A percentile compares a stretch with the other conserved stretches of the same genome.
Conservation (phyloP, 768 basidiomycete genomes). For the Hydnum rufescens region DNA sequence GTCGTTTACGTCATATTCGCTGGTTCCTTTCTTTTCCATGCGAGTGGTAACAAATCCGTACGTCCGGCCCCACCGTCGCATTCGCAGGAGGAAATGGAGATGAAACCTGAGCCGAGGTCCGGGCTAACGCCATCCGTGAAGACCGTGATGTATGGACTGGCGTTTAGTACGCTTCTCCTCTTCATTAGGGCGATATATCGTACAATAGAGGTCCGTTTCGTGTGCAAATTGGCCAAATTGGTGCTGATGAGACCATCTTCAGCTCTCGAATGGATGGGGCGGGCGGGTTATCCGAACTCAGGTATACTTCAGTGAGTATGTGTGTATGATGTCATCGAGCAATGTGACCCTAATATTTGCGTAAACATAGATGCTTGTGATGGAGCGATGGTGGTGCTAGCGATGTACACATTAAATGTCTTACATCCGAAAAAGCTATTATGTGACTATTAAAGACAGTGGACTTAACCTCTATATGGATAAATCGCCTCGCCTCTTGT, state of each 20-base stretch:
- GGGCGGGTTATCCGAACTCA: slow-evolving; percentile 31
- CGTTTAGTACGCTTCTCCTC: slow-evolving; percentile 21
- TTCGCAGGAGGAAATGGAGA: no score
- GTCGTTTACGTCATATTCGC: slow-evolving; percentile 20
- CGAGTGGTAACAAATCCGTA: neutral
- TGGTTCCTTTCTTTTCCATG: slow-evolving; percentile 20
- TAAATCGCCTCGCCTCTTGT: no score
- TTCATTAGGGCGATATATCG: slow-evolving; percentile 24
- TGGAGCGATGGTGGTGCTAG: no score
- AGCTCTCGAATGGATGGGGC: slow-evolving; percentile 28
- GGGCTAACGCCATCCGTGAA: slow-evolving; percentile 7
- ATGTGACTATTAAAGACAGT: no score
- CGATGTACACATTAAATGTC: no score
- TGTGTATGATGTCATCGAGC: neutral
- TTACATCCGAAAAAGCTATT: no score
- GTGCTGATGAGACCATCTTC: slow-evolving; percentile 20
- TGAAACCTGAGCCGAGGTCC: neutral
- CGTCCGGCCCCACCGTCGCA: neutral
- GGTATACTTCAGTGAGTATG: slow-evolving; percentile 27
- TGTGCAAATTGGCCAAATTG: neutral
- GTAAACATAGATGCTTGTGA: no score
- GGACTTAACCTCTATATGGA: no score
- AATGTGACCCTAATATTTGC: no score
- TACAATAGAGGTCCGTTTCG: slow-evolving; percentile 7
- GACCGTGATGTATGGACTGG: slow-evolving; percentile 14